Evolutionary conservation across 768 basidiomycete species (phyloP).

Genomic region (Mycena metata): DNA sequence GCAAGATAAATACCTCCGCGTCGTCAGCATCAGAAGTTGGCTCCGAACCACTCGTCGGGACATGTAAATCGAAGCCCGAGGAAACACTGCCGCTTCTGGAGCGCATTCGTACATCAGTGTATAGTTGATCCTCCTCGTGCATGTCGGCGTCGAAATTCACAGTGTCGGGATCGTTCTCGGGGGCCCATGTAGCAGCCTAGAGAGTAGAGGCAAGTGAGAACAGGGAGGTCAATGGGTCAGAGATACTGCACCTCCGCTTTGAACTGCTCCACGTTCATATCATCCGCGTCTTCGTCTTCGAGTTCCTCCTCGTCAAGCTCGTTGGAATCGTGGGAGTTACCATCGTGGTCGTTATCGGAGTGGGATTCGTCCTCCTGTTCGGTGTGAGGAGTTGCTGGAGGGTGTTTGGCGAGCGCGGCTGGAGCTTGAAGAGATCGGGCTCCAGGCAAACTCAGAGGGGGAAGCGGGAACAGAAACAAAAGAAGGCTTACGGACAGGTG

Average conservation of each 20-base stretch:
- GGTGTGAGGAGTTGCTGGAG: background rate
- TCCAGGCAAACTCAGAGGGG: too few species aligned
- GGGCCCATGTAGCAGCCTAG: too few species aligned
- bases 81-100: background rate
- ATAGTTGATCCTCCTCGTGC: too few species aligned
- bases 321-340: background rate
- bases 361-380: background rate
- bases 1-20: too few species aligned
- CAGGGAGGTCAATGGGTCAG: background rate
- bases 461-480: too few species aligned
- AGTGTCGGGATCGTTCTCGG: too few species aligned
- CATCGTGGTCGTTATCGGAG: background rate
- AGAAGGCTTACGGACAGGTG: too few species aligned
- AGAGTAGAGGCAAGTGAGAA: too few species aligned
- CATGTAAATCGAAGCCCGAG: background rate
- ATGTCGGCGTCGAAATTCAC: too few species aligned
- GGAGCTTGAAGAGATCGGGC: background rate
- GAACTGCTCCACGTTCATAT: background rate
- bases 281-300: too few species aligned
- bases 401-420: background rate
- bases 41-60: background rate
- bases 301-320: background rate
- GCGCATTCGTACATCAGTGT: background rate
- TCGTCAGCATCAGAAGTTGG: background rate
- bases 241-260: constrained; percentile 1